Conservation (phyloP, 148 eudicot genomes). For the Amaranthus palmeri region DNA sequence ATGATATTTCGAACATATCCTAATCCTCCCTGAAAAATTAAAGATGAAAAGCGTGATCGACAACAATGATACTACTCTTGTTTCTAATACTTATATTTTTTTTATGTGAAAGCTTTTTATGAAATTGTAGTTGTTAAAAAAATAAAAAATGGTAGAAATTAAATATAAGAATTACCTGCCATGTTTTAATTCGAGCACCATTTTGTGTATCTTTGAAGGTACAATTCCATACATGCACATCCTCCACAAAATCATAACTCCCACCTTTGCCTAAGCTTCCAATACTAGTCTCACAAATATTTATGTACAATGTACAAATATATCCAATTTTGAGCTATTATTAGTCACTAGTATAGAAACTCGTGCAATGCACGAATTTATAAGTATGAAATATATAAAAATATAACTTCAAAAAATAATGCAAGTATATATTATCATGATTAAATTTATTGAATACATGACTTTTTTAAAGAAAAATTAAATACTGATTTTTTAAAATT, state of each 20-base stretch:
- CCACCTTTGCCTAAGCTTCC: constrained; percentile 80
- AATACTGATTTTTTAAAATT: no score
- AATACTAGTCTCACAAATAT: constrained; percentile 29
- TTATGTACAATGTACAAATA: no score
- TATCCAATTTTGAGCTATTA: background rate
- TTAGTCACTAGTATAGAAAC: background rate
- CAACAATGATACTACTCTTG: background rate
- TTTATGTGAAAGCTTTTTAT: background rate
- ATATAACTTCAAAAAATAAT: no score
- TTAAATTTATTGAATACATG: no score
- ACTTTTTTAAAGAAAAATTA: no score
- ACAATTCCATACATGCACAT: constrained; percentile 48
- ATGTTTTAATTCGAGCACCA: constrained; percentile 79
- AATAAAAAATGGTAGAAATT: background rate
- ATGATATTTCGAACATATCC: constrained; percentile 51
- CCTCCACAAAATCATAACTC: constrained; percentile 37
- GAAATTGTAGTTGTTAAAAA: no score
- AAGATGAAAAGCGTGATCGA: background rate
- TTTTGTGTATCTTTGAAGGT: constrained; percentile 47
- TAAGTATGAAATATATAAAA: no score
- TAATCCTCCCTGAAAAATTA: constrained; percentile 50
- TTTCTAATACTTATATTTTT: no score
- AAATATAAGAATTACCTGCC: constrained; percentile 54
- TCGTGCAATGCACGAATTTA: no score
- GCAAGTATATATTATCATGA: no score